phyloP scores from a whole-genome alignment of 371 early-diverging fungal species.

The Apophysomyces variabilis region DNA sequence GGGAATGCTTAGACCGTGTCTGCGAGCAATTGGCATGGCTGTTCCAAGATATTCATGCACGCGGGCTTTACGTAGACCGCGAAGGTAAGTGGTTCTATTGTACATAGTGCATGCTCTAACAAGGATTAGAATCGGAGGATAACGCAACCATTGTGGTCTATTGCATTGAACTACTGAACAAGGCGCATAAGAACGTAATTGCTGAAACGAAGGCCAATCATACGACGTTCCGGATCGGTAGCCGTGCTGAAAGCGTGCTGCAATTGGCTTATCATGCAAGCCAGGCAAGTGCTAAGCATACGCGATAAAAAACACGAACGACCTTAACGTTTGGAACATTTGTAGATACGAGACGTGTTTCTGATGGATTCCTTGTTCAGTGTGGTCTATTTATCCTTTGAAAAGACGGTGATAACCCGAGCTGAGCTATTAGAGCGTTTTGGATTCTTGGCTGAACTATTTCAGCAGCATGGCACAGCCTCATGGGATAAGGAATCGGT shows the following conservation, averaged over 20 bases:
- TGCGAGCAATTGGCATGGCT: constrained; percentile 13
- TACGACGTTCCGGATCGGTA: constrained; percentile 21
- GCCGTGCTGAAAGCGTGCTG: constrained; percentile 29
- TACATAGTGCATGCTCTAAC: not conserved
- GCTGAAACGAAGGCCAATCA: constrained; percentile 24
- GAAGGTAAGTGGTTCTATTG: constrained; percentile 23
- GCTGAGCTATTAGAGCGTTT: constrained; percentile 25
- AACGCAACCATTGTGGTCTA: constrained; percentile 31
- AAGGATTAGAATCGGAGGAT: constrained; percentile 28
- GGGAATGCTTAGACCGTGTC: not conserved
- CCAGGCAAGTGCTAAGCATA: constrained; percentile 22
- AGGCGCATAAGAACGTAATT: constrained; percentile 26
- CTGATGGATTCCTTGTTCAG: constrained; percentile 32
- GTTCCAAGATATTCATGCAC: constrained; percentile 8
- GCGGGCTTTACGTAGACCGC: constrained; percentile 31
- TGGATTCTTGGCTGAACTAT: constrained; percentile 29
- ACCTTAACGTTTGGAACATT: not conserved
- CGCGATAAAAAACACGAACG: not conserved
- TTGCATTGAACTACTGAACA: constrained; percentile 30
- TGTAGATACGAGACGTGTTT: constrained; percentile 32
- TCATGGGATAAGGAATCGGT: constrained; percentile 28
- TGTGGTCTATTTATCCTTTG: constrained; percentile 32
- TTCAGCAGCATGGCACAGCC: constrained; percentile 23
- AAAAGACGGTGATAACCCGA: constrained; percentile 2
- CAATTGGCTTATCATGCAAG: constrained; percentile 38